These are phyloP conservation scores for Vicia villosa DNA, from an alignment of 306 rosid species.

Conservation along the genomic window DNA sequence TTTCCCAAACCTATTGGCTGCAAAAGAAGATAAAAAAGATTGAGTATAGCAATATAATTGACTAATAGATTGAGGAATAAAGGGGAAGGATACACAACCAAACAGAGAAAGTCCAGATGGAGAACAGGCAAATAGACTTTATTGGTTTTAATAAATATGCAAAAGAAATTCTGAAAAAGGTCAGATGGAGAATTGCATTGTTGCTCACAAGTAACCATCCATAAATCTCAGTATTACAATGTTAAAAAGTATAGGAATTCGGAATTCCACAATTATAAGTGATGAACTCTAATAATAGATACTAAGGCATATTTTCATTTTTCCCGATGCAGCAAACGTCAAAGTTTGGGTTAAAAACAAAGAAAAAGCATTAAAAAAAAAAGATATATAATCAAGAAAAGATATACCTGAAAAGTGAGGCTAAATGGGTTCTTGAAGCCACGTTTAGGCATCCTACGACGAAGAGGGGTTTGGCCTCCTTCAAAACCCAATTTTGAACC, in stretches of 20 bases:
- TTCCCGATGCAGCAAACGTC: background rate
- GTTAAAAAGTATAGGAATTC: background rate
- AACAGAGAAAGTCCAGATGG: constrained; percentile 9
- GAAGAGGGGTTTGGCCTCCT: constrained; percentile 97
- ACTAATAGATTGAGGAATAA: background rate
- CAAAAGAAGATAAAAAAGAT: constrained; percentile 30
- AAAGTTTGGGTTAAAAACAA: constrained; percentile 10
- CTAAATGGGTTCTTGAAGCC: constrained; percentile 90
- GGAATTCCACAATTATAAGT: background rate
- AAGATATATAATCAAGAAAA: constrained; percentile 4
- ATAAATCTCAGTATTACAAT: background rate
- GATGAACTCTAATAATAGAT: constrained; percentile 1
- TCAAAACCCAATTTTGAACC: constrained; percentile 84
- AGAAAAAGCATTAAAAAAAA: constrained; percentile 16
- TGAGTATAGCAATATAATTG: background rate
- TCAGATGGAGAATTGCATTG: background rate
- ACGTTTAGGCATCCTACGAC: constrained; percentile 87
- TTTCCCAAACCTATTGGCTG: constrained; percentile 95
- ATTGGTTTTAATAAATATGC: background rate
- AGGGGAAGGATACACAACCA: background rate
- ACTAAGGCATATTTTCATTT: background rate
- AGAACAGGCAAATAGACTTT: background rate
- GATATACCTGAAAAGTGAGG: constrained; percentile 82
- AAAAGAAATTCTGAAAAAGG: background rate
- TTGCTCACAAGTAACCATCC: constrained; percentile 1